Evolutionary conservation across 768 basidiomycete species (phyloP).

Genomic region (Suillus placidus): DNA sequence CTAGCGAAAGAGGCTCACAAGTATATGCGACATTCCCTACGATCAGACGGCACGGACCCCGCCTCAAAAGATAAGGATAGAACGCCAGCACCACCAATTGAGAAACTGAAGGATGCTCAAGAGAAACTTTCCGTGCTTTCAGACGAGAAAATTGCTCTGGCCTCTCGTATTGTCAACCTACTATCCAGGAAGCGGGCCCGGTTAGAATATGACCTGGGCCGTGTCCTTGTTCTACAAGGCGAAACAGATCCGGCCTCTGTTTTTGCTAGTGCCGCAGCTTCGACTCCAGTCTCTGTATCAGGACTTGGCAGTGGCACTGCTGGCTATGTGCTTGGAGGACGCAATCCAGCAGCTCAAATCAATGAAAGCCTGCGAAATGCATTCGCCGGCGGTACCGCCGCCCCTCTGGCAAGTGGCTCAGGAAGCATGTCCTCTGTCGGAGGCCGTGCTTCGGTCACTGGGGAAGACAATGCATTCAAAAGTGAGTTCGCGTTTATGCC

Average conservation of each 20-base stretch:
- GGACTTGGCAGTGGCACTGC: constrained; percentile 20
- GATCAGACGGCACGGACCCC: constrained; percentile 26
- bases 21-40: constrained; percentile 47
- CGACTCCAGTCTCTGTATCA: constrained; percentile 16
- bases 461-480: constrained; percentile 33
- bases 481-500: constrained; percentile 20
- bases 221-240: constrained; percentile 47
- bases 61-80: constrained; percentile 40
- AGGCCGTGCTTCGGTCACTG: constrained; percentile 19
- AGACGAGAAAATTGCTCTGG: constrained; percentile 46
- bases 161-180: constrained; percentile 44
- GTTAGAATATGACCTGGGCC: constrained; percentile 48
- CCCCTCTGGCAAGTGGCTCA: constrained; percentile 19
- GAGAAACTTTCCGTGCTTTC: constrained; percentile 36
- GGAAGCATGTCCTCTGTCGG: constrained; percentile 12
- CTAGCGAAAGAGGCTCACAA: constrained; percentile 46
- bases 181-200: constrained; percentile 48
- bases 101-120: constrained; percentile 34
- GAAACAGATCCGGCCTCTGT: constrained; percentile 41
- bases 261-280: constrained; percentile 31
- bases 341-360: constrained; percentile 43
- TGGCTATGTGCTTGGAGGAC: constrained; percentile 36
- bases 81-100: constrained; percentile 31
- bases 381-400: constrained; percentile 29
- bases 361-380: constrained; percentile 43